These are phyloP conservation scores for Cryphonectria parasitica DNA, from an alignment of 2,329 filamentous ascomycete species.

Conservation along the genomic window DNA sequence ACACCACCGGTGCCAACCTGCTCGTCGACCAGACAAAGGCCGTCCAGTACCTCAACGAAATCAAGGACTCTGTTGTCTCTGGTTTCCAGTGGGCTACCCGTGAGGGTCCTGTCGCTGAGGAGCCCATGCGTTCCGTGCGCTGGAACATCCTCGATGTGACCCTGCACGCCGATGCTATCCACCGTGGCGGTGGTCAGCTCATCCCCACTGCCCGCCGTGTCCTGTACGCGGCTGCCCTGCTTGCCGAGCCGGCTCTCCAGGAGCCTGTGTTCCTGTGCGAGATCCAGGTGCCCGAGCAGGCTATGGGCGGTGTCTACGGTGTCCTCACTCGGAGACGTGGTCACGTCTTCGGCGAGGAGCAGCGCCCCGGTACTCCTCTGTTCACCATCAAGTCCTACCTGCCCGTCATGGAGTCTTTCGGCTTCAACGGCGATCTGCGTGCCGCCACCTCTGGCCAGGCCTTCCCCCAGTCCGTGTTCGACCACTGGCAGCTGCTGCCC, in stretches of 20 bases:
- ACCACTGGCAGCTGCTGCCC: slow-evolving; percentile 96
- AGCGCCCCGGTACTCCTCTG: slow-evolving; percentile 96
- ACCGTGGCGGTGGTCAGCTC: slow-evolving; percentile 98
- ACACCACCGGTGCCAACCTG: slow-evolving; percentile 97
- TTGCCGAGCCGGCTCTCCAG: slow-evolving; percentile 87
- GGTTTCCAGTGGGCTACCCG: slow-evolving; percentile 99
- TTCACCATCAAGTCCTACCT: slow-evolving; percentile 78
- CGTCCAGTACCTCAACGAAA: slow-evolving; percentile 99
- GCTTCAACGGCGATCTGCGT: slow-evolving; percentile 98
- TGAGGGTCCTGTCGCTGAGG: slow-evolving; percentile 96
- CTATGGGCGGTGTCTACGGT: slow-evolving; percentile 99
- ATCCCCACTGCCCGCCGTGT: slow-evolving; percentile 98
- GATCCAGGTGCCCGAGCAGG: slow-evolving; percentile 97
- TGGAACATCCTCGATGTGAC: slow-evolving; percentile 99
- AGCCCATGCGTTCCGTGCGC: slow-evolving; percentile 95
- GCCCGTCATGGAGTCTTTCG: slow-evolving; percentile 52
- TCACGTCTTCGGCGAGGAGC: slow-evolving; percentile 98
- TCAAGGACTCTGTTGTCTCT: slow-evolving; percentile 99
- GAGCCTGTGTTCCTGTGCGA: slow-evolving; percentile 99
- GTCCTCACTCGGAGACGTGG: slow-evolving; percentile 96
- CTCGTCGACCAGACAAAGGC: slow-evolving; percentile 99
- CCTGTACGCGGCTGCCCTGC: slow-evolving; percentile 87
- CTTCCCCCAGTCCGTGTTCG: slow-evolving; percentile 98
- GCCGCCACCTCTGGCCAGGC: slow-evolving; percentile 93
- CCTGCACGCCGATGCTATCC: slow-evolving; percentile 98